Base-by-base conservation (phyloP, 192 early-diverging fungal species). In the Jimgerdemannia flammicorona region DNA sequence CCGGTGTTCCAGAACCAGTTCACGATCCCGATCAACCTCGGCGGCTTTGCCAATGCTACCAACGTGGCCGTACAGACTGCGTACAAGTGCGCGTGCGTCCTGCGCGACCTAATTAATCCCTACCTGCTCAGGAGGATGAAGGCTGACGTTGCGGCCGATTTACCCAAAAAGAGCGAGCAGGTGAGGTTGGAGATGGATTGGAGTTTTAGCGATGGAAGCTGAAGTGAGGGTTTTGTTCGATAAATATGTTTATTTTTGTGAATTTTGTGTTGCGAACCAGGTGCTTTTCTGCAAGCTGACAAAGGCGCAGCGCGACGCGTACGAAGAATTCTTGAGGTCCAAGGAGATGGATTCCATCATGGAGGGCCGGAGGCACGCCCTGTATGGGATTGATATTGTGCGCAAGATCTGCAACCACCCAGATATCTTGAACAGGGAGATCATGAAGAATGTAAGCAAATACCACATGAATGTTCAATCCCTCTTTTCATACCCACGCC, bases 351-450 rank as follows among this genome's bases (percentile, higher is more conserved):
- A 85, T 40, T 80, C 88, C 14, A 97, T 98, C 40, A 75, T 98
- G 76, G 80, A 87, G 9, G 95, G 96, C 0, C 90, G 90, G 64
- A 84, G 93, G 67, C 91, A 98, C 66, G 93, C 93, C 41, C 82
- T 98, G 41, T 93, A 83, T 80, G 97, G 96, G 11, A 96, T 98
- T 70, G 97, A 98, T 74, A 87, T 94, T 66, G 88, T 97, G 9
- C 86, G 97, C 68, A 98, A 99, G 85, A 97, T 98, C 40, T 99
- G 98, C 78, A 98, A 99, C 77, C 98, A 99, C 73, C 95, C 95
- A 0, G 97, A 98, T 77, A 80, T 96, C 17, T 49, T 92, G 10
- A 72, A 80, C 14, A 59, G 81, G 18, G 79, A 86, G 11, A 67
- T n/a, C n/a, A 59, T 59, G 49, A 59, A 59, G 14, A 59, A 59